A percentile compares a stretch with the other conserved stretches of the same genome.
Evolutionary conservation across 2,329 filamentous ascomycete genomes (phyloP).

Genomic region (Didymella arachidicola): DNA sequence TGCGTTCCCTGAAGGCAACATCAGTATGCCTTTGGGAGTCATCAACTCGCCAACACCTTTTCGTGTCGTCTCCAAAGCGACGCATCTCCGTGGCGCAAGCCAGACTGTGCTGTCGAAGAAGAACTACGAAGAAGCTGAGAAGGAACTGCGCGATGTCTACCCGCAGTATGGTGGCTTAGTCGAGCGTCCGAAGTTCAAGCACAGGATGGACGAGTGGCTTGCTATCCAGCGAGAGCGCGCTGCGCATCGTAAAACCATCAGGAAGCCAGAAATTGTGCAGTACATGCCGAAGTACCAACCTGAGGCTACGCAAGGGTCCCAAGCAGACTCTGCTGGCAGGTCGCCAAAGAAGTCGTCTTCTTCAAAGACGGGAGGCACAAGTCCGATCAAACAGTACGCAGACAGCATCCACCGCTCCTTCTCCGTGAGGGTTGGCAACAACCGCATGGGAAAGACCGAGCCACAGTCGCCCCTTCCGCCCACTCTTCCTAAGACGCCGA

Average conservation of each 20-base stretch:
- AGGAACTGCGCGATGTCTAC: slow-evolving; percentile 39
- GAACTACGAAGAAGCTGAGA: slow-evolving; percentile 39
- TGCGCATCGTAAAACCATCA: slow-evolving; percentile 24
- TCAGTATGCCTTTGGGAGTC: slow-evolving; percentile 20
- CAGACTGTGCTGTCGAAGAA: slow-evolving; percentile 25
- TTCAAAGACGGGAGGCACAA: slow-evolving; percentile 6
- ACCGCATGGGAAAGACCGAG: neutral
- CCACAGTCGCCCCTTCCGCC: slow-evolving; percentile 4
- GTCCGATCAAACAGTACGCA: slow-evolving; percentile 33
- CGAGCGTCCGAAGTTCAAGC: slow-evolving; percentile 42
- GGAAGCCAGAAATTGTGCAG: slow-evolving; percentile 17
- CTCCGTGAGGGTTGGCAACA: slow-evolving; percentile 19
- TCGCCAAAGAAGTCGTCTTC: neutral
- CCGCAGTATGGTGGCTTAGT: slow-evolving; percentile 44
- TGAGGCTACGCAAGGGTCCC: slow-evolving; percentile 9
- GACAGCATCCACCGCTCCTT: slow-evolving; percentile 30
- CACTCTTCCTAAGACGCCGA: slow-evolving; percentile 1
- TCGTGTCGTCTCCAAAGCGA: slow-evolving; percentile 30
- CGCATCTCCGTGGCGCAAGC: slow-evolving; percentile 5
- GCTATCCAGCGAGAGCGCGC: slow-evolving; percentile 33
- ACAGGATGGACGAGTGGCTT: slow-evolving; percentile 41
- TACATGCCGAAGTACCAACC: slow-evolving; percentile 17
- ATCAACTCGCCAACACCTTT: slow-evolving; percentile 33
- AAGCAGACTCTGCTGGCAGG: neutral
- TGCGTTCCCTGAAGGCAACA: slow-evolving; percentile 44